phyloP scores from a whole-genome alignment of 2,329 filamentous ascomycete genomes.

The Trichoderma sp. region DNA sequence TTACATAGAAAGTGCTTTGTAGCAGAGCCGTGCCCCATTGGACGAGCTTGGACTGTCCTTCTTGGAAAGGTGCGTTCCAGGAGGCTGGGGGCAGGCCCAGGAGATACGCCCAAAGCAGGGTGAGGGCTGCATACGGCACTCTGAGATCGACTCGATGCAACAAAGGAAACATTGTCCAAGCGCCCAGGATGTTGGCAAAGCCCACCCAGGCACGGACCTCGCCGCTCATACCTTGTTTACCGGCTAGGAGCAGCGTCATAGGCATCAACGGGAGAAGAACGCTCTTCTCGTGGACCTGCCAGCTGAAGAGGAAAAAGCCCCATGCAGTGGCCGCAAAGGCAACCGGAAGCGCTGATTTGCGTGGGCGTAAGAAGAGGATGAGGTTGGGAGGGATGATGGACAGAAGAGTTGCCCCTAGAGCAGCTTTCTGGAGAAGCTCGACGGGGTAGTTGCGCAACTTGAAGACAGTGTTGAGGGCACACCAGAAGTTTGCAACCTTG shows the following conservation, averaged over 20 bases:
- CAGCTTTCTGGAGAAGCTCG: constrained; percentile 71
- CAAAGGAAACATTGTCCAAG: constrained; percentile 93
- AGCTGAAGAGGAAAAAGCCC: constrained; percentile 97
- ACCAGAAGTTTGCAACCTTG: constrained; percentile 99
- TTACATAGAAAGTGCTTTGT: constrained; percentile 73
- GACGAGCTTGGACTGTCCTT: constrained; percentile 37
- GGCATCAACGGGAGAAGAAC: constrained; percentile 89
- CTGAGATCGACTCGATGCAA: constrained; percentile 80
- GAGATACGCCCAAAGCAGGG: constrained; percentile 87
- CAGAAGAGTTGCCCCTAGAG: constrained; percentile 71
- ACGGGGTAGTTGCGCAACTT: constrained; percentile 78
- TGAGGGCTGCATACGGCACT: constrained; percentile 82
- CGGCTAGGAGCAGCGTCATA: constrained; percentile 84
- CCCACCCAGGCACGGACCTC: constrained; percentile 86
- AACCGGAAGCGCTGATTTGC: constrained; percentile 73
- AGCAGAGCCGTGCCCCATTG: constrained; percentile 64
- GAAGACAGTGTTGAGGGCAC: constrained; percentile 82
- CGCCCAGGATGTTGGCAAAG: constrained; percentile 88
- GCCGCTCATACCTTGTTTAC: constrained; percentile 73
- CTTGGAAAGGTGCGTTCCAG: constrained; percentile 65
- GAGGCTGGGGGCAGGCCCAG: constrained; percentile 82
- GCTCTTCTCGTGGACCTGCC: constrained; percentile 98
- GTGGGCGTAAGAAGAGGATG: constrained; percentile 76
- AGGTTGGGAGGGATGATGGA: constrained; percentile 79
- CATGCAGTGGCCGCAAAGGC: constrained; percentile 84